Conservation (phyloP, 495 filamentous ascomycete genomes). For the Penicillium daleae region DNA sequence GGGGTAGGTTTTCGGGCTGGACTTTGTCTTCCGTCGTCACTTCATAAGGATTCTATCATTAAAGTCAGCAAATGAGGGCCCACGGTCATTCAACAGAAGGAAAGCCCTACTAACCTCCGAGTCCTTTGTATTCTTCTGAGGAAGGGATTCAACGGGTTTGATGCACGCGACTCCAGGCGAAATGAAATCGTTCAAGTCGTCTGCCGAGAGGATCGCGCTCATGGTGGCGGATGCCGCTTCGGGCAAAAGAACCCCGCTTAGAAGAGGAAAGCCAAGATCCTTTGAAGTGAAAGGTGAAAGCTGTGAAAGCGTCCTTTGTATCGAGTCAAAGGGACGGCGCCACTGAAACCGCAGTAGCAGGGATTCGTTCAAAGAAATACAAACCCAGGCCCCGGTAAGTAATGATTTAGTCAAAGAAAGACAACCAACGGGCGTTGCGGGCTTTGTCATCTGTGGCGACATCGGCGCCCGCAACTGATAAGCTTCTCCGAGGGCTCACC, state of each 20-base stretch:
- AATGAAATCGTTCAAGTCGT: conserved; percentile 99
- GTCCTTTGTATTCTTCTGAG: conserved; percentile 49
- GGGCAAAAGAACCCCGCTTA: conserved; percentile 14
- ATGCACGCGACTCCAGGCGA: conserved; percentile 96
- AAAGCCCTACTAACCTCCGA: conserved; percentile 37
- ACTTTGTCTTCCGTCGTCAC: conserved; percentile 89
- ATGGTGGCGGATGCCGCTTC: conserved; percentile 55
- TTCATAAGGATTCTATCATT: conserved; percentile 71
- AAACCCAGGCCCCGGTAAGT: not conserved
- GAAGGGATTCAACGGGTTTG: conserved; percentile 92
- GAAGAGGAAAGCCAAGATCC: conserved; percentile 1
- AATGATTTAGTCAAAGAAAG: conserved; percentile 12
- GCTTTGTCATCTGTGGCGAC: conserved; percentile 50
- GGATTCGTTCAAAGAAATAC: not conserved
- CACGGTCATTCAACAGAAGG: not conserved
- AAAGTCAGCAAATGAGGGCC: conserved; percentile 25
- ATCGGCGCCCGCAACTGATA: conserved; percentile 37
- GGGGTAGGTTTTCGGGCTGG: conserved; percentile 55
- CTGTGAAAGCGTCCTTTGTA: not conserved
- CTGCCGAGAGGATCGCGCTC: conserved; percentile 94
- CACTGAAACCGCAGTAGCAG: not conserved
- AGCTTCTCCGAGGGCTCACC: conserved; percentile 33
- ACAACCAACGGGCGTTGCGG: conserved; percentile 24
- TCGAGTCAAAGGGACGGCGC: not conserved
- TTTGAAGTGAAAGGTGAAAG: not conserved